A percentile compares a stretch with the other conserved stretches of the same genome.
Conservation (phyloP, 1,284 basidiomycete species). For the Sparassis latifolia region DNA sequence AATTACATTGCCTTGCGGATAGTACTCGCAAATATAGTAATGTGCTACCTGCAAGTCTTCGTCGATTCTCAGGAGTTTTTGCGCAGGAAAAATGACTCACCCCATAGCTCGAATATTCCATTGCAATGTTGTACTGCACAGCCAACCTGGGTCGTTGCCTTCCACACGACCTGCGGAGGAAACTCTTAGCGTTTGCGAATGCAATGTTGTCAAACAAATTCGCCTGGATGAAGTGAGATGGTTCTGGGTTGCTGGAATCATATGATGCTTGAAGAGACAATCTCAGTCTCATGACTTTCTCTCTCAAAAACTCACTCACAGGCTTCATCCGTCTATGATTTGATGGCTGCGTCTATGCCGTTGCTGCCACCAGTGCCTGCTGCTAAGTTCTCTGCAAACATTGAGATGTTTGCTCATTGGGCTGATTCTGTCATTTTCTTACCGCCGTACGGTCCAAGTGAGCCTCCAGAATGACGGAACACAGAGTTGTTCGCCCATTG, state of each 20-base stretch:
- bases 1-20: slow-evolving; percentile 53
- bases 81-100: slow-evolving; percentile 29
- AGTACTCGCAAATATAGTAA: slow-evolving; percentile 66
- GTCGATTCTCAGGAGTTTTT: no score
- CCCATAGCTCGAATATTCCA: slow-evolving; percentile 49
- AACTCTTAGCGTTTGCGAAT: background rate
- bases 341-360: slow-evolving; percentile 41
- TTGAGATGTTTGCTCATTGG: background rate
- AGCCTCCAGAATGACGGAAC: slow-evolving; percentile 59
- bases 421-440: slow-evolving; percentile 10
- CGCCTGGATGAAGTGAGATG: slow-evolving; percentile 69
- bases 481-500: slow-evolving; percentile 58
- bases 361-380: slow-evolving; percentile 54
- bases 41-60: slow-evolving; percentile 37
- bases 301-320: slow-evolving; percentile 17
- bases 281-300: background rate
- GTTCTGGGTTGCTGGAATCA: slow-evolving; percentile 44
- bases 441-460: slow-evolving; percentile 57
- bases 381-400: slow-evolving; percentile 54
- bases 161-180: slow-evolving; percentile 45
- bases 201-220: background rate
- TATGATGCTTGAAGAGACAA: slow-evolving; percentile 38
- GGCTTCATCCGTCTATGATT: slow-evolving; percentile 57
- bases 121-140: slow-evolving; percentile 49
- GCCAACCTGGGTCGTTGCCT: slow-evolving; percentile 52